Evolutionary conservation across 192 early-diverging fungal genomes (phyloP), one percentile per base, ranked within the genome.

Genomic region (Coemansia sp.): DNA sequence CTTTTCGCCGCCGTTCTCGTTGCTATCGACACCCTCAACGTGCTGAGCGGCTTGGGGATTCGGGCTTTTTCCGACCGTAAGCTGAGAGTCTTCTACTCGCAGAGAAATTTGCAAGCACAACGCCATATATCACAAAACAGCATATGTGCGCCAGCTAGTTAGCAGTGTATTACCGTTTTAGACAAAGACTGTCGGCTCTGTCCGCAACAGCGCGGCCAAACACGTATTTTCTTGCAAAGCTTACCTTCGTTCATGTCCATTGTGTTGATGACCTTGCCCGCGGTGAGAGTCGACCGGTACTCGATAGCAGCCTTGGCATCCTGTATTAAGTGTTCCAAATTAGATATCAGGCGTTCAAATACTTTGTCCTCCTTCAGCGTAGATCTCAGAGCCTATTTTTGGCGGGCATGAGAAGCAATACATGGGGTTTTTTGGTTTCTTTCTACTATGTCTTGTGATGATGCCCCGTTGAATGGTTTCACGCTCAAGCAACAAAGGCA

Each of bases 321-420:
- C 79, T 82, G 79, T 82, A 82, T 82, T 67, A 82, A 72, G 66
- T 74, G 79, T 70, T 82, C 79, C 74, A 82, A 67, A 76, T 82
- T 82, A 75, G 72, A 82, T 59, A 82, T 73, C 79, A 82, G 79
- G 79, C 79, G 79, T 76, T 82, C 79, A 82, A 76, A 82, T 59
- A 74, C 75, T 76, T 74, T 82, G 79, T 82, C 79, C 71, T 82
- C 79, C 68, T 76, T 82, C 33, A 82, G 71, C 79, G 75, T 71
- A 74, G 79, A 76, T 76, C 74, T 82, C 79, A 82, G 61, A 63
- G 79, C 75, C 79, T 82, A 82, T 67, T 45, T 5, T 41, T 73
- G 79, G 79, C 74, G 66, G 55, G 62, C 75, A 71, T 76, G 79
- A 81, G 79, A 76, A 76, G 79, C 79, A 71, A 67, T 67, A 61